Evolutionary conservation across 78 protist genomes (phyloP), one percentile per base, ranked within the genome.

Genomic region (Dictyostelium firmibasis): DNA sequence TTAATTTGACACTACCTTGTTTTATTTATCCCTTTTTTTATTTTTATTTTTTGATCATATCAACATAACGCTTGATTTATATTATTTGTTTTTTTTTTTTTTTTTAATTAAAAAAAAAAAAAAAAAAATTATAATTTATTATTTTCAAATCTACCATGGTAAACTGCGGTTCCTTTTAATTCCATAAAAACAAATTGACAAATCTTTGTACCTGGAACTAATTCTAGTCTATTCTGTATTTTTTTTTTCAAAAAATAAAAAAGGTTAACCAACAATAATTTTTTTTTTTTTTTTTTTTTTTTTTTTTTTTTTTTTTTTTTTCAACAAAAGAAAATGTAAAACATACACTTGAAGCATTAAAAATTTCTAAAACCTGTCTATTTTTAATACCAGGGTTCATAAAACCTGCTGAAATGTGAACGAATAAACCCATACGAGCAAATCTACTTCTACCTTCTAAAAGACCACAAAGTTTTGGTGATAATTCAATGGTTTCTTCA

Each of bases 331-430:
- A n/a, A n/a, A n/a, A n/a, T n/a, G n/a, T n/a, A n/a, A n/a, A 16
- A 57, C 67, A 29, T 83, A 95, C 97, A 88, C 85, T 96, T 50
- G 97, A 92, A 4, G 97, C 96, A 76, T 97, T 97, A 70, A 85
- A 97, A 43, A 97, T 97, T 44, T 97, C 98, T 9, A 97, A 74
- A n/a, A 97, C 98, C 35, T 97, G 98, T 50, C 84, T 41, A 74
- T 95, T 97, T 62, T 94, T 35, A 25, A 97, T 95, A 31, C 97
- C 97, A 36, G 98, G 98, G 14, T 96, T 69, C 97, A 97, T 97
- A 47, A 97, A 97, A 36, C 96, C 91, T 36, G 98, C 97, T 11
- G 98, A 93, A 9, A 97, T 88, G 75, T 97, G 98, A 3, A 97
- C 95, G 64, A 93, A 83, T 35, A 97, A 29, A 23, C 98, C 98